Base-by-base conservation (phyloP, 768 basidiomycete species). In the Hygrocybe punicea region DNA sequence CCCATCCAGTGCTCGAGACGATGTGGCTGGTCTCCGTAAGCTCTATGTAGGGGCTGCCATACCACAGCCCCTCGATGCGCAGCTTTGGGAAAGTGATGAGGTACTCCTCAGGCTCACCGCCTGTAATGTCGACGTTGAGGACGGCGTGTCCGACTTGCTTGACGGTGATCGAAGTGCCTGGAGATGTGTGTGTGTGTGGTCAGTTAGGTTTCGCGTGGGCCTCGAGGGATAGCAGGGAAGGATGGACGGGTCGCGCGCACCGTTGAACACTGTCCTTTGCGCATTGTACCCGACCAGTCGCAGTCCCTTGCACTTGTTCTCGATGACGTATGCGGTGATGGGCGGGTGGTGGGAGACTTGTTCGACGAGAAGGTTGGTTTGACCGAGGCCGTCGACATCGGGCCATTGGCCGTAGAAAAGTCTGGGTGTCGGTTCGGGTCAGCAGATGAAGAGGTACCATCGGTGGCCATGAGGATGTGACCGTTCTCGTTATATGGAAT, bases 271-370 rank as follows among this genome's bases (percentile, higher is more conserved):
- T 16, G 96, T 98, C 82, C 97, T 96, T 75, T 98, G 95, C 7
- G 93, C 96, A 65, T 84, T 93, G 70, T 95, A 92, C 13, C 96
- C 96, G 29, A 83, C 81, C 51, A 95, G 81, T 48, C 81, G 73
- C 53, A 98, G 68, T 1, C 90, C 87, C 67, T 91, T 91, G 25
- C 77, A 65, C 52, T 81, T 53, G 76, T 98, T 98, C 73, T 86
- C 83, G 63, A 98, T 91, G 69, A 84, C 80, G 72, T 94, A 96
- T 21, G 86, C 91, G 42, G 91, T 91, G 64, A 91, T 86, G 7
- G 90, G 88, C 1, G 90, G 89, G 67, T 99, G 96, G 67, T 99
- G 96, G 19, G 96, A 98, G 47, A 98, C 96, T 68, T 98, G 94
- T 73, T 98, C 94, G 3, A 95, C 93, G 39, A 89, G 82, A 29